These are phyloP conservation scores for Pichia insulana DNA, from an alignment of 805 yeast genomes.

Conservation along the genomic window DNA sequence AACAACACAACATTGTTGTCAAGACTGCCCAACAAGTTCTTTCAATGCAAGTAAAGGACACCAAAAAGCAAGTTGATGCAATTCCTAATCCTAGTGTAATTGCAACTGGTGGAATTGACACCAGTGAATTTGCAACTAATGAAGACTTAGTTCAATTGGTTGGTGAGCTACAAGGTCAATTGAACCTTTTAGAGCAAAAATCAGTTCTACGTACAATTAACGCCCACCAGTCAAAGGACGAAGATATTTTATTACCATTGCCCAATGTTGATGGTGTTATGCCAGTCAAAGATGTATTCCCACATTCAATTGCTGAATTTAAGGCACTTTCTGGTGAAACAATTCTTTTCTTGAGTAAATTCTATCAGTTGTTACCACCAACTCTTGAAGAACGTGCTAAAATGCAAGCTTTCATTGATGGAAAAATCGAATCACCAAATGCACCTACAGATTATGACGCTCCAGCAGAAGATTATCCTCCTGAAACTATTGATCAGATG, in stretches of 20 bases:
- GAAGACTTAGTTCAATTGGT: slow-evolving; percentile 83
- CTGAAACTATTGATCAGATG: slow-evolving; percentile 43
- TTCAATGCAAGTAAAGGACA: slow-evolving; percentile 56
- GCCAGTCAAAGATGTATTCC: slow-evolving; percentile 47
- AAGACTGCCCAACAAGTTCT: slow-evolving; percentile 76
- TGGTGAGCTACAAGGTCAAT: slow-evolving; percentile 82
- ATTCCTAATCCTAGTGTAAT: slow-evolving; percentile 15
- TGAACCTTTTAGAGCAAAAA: slow-evolving; percentile 71
- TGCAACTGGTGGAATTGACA: slow-evolving; percentile 24
- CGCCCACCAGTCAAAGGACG: slow-evolving; percentile 35
- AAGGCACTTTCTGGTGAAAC: slow-evolving; percentile 34
- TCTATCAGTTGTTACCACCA: slow-evolving; percentile 72
- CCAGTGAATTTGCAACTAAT: slow-evolving; percentile 60
- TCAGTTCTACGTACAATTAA: slow-evolving; percentile 64
- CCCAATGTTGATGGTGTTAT: slow-evolving; percentile 74
- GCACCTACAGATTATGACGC: slow-evolving; percentile 24
- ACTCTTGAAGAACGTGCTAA: slow-evolving; percentile 44
- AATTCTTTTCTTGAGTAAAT: slow-evolving; percentile 50
- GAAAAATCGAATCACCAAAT: slow-evolving; percentile 36
- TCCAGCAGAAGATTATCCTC: slow-evolving; percentile 28
- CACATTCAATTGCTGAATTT: slow-evolving; percentile 49
- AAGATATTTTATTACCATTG: slow-evolving; percentile 52
- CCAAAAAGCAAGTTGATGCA: slow-evolving; percentile 19
- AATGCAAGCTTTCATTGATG: slow-evolving; percentile 43
- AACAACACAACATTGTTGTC: slow-evolving; percentile 57